These are phyloP conservation scores for Penicillium pancosmium DNA, from an alignment of 495 filamentous ascomycete species.

Conservation along the genomic window DNA sequence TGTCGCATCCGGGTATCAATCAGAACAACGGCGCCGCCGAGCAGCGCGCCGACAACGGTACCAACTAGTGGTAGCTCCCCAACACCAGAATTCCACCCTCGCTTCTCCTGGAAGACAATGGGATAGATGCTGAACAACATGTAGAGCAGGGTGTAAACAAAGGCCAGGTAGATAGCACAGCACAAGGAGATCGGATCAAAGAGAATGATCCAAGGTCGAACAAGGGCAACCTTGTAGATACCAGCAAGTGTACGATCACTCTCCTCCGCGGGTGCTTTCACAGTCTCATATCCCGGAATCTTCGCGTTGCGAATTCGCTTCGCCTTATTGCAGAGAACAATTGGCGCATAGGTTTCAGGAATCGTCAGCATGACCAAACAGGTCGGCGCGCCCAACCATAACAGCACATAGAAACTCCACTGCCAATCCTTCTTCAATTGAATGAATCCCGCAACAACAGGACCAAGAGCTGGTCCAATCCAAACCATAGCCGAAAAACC, in stretches of 20 bases:
- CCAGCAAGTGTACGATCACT: slow-evolving; percentile 40
- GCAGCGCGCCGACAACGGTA: slow-evolving; percentile 48
- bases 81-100: slow-evolving; percentile 54
- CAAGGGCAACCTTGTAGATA: slow-evolving; percentile 53
- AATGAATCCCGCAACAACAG: slow-evolving; percentile 48
- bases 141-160: slow-evolving; percentile 59
- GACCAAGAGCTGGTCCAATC: slow-evolving; percentile 35
- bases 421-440: slow-evolving; percentile 45
- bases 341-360: slow-evolving; percentile 39
- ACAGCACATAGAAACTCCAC: slow-evolving; percentile 49
- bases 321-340: slow-evolving; percentile 33
- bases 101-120: slow-evolving; percentile 36
- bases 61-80: slow-evolving; percentile 56
- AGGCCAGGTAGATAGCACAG: slow-evolving; percentile 51
- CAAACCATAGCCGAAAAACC: slow-evolving; percentile 47
- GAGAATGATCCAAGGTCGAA: slow-evolving; percentile 47
- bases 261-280: slow-evolving; percentile 46
- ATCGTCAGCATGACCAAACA: slow-evolving; percentile 48
- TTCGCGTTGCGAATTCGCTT: slow-evolving; percentile 36
- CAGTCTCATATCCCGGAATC: slow-evolving; percentile 45
- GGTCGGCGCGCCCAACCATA: slow-evolving; percentile 41
- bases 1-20: slow-evolving; percentile 22
- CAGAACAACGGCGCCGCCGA: slow-evolving; percentile 40
- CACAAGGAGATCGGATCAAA: slow-evolving; percentile 50
- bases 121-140: slow-evolving; percentile 39